Base-by-base conservation (phyloP, 495 filamentous ascomycete genomes). In the Penicillium roqueforti region DNA sequence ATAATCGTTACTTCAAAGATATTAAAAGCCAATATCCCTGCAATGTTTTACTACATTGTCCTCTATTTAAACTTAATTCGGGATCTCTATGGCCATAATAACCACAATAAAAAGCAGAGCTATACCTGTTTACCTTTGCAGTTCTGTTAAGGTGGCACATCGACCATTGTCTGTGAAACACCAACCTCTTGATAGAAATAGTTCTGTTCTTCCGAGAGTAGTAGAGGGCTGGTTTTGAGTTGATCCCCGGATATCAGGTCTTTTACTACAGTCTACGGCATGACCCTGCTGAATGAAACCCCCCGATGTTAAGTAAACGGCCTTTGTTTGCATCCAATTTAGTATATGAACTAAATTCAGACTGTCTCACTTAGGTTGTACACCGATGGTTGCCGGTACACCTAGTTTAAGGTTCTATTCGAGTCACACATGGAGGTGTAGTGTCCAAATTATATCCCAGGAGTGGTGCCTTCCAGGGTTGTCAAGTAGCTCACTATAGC, bases 281-380 rank as follows among this genome's bases (percentile, higher is more conserved):
- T 25, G 32, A 9, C 38, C 26, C 19, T 48, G 8, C 46, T 6
- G 31, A 48, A 48, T 4, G 8, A 44, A 28, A 34, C 19, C 29
- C 39, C 36, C 47, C 47, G 32, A 50, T 19, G 6, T 28, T 25
- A 18, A 25, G 42, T 25, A 45, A 16, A 45, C 4, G 25, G 22
- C 5, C 20, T 18, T n/a, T n/a, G 36, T 20, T 32, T 26, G 3
- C 19, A 32, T 14, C 23, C 32, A 11, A 22, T 14, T 28, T 14
- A 26, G 29, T 48, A 18, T 1, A 9, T n/a, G 20, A 28, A 36
- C 22, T 41, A 43, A 19, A 31, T 42, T 32, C 26, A 36, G 13
- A 26, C 29, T 44, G 39, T 52, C 29, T 52, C 49, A 52, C 39
- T 26, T 8, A 25, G 8, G 28, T 44, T 31, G 19, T 43, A 52